A percentile compares a stretch with the other conserved stretches of the same genome.
phyloP scores from a whole-genome alignment of 208 protist species.

The Wallacemonas rigidus region DNA sequence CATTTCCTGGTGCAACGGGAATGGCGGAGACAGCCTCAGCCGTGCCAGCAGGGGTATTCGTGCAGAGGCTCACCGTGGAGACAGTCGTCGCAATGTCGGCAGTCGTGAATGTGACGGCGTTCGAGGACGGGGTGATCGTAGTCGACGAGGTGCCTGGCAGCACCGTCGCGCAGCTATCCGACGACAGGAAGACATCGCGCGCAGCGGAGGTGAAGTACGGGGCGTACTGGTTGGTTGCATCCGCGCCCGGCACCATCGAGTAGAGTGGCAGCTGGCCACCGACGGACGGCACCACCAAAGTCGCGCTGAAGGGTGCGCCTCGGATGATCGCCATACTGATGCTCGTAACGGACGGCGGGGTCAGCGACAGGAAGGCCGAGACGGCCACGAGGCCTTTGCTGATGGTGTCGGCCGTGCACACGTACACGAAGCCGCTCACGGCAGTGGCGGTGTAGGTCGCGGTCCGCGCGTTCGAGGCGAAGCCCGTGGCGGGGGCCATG shows the following conservation, averaged over 20 bases:
- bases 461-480: constrained; percentile 25
- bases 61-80: constrained; percentile 40
- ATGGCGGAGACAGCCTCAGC: constrained; percentile 21
- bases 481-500: constrained; percentile 21
- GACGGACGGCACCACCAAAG: constrained; percentile 29
- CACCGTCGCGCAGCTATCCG: constrained; percentile 29
- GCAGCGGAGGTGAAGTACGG: constrained; percentile 33
- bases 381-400: constrained; percentile 24
- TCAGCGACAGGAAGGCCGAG: constrained; percentile 51
- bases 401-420: constrained; percentile 46
- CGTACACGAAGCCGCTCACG: constrained; percentile 43
- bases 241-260: constrained; percentile 51
- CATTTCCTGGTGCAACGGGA: constrained; percentile 30
- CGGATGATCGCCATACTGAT: constrained; percentile 47
- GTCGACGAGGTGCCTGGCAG: constrained; percentile 22
- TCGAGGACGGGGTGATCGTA: constrained; percentile 21
- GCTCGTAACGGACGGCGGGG: constrained; percentile 35
- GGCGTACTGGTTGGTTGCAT: constrained; percentile 35
- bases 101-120: constrained; percentile 29
- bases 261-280: constrained; percentile 37
- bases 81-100: constrained; percentile 20
- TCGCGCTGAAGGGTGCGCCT: constrained; percentile 42
- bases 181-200: constrained; percentile 53
- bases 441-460: constrained; percentile 27
- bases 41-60: constrained; percentile 42